Evolutionary conservation across 768 basidiomycete species (phyloP).

Genomic region (Lactarius deliciosus): DNA sequence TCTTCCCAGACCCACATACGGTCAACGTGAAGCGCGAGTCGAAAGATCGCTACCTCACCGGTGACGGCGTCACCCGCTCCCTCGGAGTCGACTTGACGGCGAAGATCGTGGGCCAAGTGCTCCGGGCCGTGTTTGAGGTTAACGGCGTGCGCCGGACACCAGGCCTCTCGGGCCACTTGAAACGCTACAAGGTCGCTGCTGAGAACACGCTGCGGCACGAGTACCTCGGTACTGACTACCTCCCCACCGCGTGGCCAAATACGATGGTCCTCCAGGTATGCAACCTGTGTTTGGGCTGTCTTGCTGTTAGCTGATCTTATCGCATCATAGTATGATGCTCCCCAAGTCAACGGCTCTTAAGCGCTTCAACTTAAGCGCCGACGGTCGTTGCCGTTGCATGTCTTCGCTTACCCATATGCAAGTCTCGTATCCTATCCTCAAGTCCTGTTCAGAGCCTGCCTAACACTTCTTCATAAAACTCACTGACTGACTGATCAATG

Average conservation of each 20-base stretch:
- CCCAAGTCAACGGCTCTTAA: not conserved
- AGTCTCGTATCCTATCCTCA: not conserved
- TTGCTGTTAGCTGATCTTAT: not conserved
- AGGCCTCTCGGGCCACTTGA: conserved; percentile 62
- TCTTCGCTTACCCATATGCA: not conserved
- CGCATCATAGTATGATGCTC: conserved; percentile 13
- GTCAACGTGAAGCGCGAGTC: conserved; percentile 48
- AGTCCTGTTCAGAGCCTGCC: not conserved
- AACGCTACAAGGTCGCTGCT: conserved; percentile 50
- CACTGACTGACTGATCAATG: not conserved
- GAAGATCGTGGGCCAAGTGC: conserved; percentile 59
- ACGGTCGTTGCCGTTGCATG: not conserved
- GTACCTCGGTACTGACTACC: conserved; percentile 54
- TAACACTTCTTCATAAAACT: not conserved
- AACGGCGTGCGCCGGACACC: conserved; percentile 64
- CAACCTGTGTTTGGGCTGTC: not conserved
- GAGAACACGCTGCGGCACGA: conserved; percentile 49
- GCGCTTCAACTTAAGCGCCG: not conserved
- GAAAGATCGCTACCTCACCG: conserved; percentile 46
- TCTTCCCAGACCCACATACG: conserved; percentile 49
- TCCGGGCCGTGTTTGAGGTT: conserved; percentile 63
- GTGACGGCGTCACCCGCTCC: conserved; percentile 48
- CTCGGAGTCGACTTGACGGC: conserved; percentile 55
- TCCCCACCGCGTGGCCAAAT: conserved; percentile 65
- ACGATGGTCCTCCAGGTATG: conserved; percentile 60